Evolutionary conservation across 2,329 filamentous ascomycete species (phyloP).

Genomic region (Fusarium chlamydosporum): DNA sequence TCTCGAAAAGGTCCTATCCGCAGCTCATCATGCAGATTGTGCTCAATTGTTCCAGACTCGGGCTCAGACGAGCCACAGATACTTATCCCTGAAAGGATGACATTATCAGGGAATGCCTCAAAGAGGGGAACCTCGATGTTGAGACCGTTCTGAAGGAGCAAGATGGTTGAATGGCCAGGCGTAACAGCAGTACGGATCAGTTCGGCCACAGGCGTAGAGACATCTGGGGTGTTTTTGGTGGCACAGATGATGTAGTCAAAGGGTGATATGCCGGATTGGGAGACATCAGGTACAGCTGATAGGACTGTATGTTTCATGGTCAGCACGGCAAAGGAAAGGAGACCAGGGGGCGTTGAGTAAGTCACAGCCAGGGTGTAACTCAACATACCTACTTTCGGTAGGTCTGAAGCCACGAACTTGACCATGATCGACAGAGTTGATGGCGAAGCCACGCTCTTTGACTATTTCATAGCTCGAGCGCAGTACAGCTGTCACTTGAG

Average conservation of each 20-base stretch:
- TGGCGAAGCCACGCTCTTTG: constrained; percentile 44
- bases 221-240: constrained; percentile 47
- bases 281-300: constrained; percentile 40
- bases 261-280: constrained; percentile 23
- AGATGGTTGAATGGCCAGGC: constrained; percentile 36
- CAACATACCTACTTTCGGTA: constrained; percentile 41
- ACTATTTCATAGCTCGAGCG: constrained; percentile 47
- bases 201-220: constrained; percentile 38
- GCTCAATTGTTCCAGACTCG: constrained; percentile 39
- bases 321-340: not conserved
- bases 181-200: constrained; percentile 46
- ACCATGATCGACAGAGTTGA: constrained; percentile 47
- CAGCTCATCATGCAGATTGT: constrained; percentile 44
- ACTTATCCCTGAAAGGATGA: constrained; percentile 47
- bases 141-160: constrained; percentile 48
- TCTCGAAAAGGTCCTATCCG: constrained; percentile 45
- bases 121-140: constrained; percentile 46
- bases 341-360: not conserved
- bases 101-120: constrained; percentile 41
- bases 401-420: constrained; percentile 40
- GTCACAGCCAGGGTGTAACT: not conserved
- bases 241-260: constrained; percentile 49
- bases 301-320: constrained; percentile 36
- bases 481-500: constrained; percentile 46
- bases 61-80: constrained; percentile 49